These are phyloP conservation scores for Umbilicus rupestris DNA, from an alignment of 164 flowering plant genomes.

Conservation along the genomic window DNA sequence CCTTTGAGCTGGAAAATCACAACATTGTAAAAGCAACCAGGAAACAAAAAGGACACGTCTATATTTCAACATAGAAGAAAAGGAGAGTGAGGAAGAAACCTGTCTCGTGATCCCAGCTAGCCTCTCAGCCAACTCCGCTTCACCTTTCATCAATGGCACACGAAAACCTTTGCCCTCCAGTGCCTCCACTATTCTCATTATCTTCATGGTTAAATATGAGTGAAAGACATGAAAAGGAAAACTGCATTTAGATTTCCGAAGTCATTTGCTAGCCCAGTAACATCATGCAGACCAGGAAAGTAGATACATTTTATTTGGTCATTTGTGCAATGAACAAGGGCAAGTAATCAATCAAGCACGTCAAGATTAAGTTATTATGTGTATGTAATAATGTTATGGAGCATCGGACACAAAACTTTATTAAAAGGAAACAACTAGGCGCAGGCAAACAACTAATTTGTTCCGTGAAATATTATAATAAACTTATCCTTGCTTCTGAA, in stretches of 20 bases:
- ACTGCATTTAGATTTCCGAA: no score
- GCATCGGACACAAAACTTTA: neutral
- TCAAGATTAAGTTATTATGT: neutral
- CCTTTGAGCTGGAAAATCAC: conserved; percentile 62
- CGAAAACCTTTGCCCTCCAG: conserved; percentile 85
- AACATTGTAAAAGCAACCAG: neutral
- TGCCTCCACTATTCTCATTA: conserved; percentile 90
- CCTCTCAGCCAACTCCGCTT: conserved; percentile 90
- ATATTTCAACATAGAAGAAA: neutral
- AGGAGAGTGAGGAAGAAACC: conserved; percentile 27
- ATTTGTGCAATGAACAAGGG: neutral
- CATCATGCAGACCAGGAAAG: neutral
- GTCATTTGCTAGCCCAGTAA: neutral
- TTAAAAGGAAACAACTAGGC: neutral
- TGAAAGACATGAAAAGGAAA: neutral
- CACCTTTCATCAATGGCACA: conserved; percentile 74
- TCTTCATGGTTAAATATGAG: conserved; percentile 25
- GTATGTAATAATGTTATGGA: neutral
- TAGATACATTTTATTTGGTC: neutral
- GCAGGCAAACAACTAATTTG: neutral
- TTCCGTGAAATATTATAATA: neutral
- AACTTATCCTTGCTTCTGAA: neutral
- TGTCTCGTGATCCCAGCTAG: conserved; percentile 71
- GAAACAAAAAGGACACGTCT: neutral
- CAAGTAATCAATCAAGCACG: neutral